Evolutionary conservation across 208 protist genomes (phyloP).

Genomic region (Trypanosoma mega): DNA sequence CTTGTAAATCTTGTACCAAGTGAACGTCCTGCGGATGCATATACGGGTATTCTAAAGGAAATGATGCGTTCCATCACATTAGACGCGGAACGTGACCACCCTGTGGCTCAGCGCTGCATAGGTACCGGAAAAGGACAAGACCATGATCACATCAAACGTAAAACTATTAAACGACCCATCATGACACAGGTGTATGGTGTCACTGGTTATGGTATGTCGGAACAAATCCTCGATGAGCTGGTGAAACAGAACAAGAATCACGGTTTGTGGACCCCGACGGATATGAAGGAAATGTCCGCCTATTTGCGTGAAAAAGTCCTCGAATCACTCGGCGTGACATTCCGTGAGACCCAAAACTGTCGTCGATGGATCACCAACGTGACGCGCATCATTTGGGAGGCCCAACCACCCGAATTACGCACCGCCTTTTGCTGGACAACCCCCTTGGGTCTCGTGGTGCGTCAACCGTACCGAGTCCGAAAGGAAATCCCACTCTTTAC

Average conservation of each 20-base stretch:
- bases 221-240: slow-evolving; percentile 94
- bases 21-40: slow-evolving; percentile 95
- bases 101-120: slow-evolving; percentile 83
- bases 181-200: slow-evolving; percentile 99
- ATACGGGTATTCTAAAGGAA: slow-evolving; percentile 94
- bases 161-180: slow-evolving; percentile 99
- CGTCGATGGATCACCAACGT: slow-evolving; percentile 84
- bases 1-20: slow-evolving; percentile 96
- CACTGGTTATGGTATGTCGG: slow-evolving; percentile 95
- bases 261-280: slow-evolving; percentile 85
- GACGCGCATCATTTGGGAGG: slow-evolving; percentile 65
- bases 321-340: slow-evolving; percentile 86
- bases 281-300: slow-evolving; percentile 89
- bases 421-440: slow-evolving; percentile 94
- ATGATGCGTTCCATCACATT: slow-evolving; percentile 86
- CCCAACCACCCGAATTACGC: slow-evolving; percentile 79
- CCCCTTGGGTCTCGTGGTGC: slow-evolving; percentile 95
- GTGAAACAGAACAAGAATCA: slow-evolving; percentile 91
- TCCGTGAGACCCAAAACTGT: slow-evolving; percentile 88
- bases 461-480: slow-evolving; percentile 94
- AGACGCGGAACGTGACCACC: slow-evolving; percentile 80
- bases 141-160: slow-evolving; percentile 92
- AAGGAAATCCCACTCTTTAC: slow-evolving; percentile 88
- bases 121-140: slow-evolving; percentile 85
- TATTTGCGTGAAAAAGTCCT: slow-evolving; percentile 91